Evolutionary conservation across 1,284 basidiomycete genomes (phyloP), one percentile per base, ranked within the genome.

Genomic region (Ganoderma lucidum): DNA sequence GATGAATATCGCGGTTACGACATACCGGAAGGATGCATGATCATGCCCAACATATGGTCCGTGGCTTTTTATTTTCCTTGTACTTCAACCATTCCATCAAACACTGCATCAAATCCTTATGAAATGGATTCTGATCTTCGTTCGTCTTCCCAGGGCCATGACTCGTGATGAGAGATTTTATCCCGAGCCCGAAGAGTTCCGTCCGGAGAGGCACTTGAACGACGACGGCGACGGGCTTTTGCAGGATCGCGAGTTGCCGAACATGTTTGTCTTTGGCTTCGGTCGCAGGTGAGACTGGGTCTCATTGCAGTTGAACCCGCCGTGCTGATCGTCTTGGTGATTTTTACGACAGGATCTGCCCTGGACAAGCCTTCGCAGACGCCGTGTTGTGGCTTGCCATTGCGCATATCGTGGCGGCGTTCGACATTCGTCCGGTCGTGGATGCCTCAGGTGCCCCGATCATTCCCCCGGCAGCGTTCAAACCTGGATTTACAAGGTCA

Each of bases 1-100:
- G 85, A 87, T 75, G 74, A 80, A 15, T 87, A 86, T 72, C 78
- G 79, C 59, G 83, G 81, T 41, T 85, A 83, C 75, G 76, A 80
- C 63, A 82, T 87, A 53, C 84, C 85, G 44, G 77, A 79, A 73
- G 85, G 83, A 35, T 78, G 83, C 28, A 84, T 80, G n/a, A 79
- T 87, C 9, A 73, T 86, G 42, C 81, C 83, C 6, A 86, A 86
- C 71, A 83, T 86, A 65, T 85, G 81, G 85, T 85, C n/a, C 14
- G 64, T 42, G 1, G 10, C 35, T 15, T 35, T 14, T 6, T 10
- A 48, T n/a, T 15, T 48, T n/a, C 6, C n/a, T 23, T 23, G 1
- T 48, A 17, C 45, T 48, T 48, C 4, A n/a, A 19, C 19, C 35
- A 17, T 53, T 12, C n/a, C 62, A 19, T 55, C 37, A 28, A 51